Percentiles rank a stretch among this genome's conserved stretches.
These are phyloP conservation scores for Karstenula rhodostoma DNA, from an alignment of 2,329 filamentous ascomycete genomes.

Conservation along the genomic window DNA sequence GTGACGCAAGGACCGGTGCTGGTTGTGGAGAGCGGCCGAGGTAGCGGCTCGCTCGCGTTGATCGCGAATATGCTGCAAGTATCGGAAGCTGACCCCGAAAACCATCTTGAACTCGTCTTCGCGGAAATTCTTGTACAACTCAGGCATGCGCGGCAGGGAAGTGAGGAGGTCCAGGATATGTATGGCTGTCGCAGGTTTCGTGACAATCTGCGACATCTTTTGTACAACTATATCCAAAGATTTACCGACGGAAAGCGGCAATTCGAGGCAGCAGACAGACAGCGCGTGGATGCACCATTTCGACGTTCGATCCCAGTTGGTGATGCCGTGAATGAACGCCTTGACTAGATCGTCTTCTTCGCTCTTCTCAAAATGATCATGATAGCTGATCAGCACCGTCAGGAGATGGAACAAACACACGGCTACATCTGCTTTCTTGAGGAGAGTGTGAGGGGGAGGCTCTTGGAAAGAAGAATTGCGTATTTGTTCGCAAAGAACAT, in stretches of 20 bases:
- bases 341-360: constrained; percentile 91
- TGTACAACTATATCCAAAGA: constrained; percentile 85
- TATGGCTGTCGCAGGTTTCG: constrained; percentile 87
- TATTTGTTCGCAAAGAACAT: constrained; percentile 82
- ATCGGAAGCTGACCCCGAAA: constrained; percentile 94
- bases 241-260: constrained; percentile 86
- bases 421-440: constrained; percentile 87
- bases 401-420: constrained; percentile 88
- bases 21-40: constrained; percentile 39
- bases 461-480: constrained; percentile 80
- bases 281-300: constrained; percentile 95
- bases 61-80: constrained; percentile 87
- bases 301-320: constrained; percentile 83
- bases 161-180: constrained; percentile 97
- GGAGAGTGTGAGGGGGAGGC: constrained; percentile 77
- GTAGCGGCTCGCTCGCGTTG: constrained; percentile 52
- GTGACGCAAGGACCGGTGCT: constrained; percentile 50
- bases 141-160: constrained; percentile 81
- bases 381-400: constrained; percentile 89
- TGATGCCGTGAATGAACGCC: constrained; percentile 85
- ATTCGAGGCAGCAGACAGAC: constrained; percentile 93
- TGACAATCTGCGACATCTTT: constrained; percentile 96
- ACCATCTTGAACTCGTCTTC: constrained; percentile 93
- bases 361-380: constrained; percentile 80
- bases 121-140: constrained; percentile 86